Percentiles rank a stretch among this genome's conserved stretches.
These are phyloP conservation scores for Mortierella sp. DNA, from an alignment of 371 early-diverging fungal species.

Conservation along the genomic window DNA sequence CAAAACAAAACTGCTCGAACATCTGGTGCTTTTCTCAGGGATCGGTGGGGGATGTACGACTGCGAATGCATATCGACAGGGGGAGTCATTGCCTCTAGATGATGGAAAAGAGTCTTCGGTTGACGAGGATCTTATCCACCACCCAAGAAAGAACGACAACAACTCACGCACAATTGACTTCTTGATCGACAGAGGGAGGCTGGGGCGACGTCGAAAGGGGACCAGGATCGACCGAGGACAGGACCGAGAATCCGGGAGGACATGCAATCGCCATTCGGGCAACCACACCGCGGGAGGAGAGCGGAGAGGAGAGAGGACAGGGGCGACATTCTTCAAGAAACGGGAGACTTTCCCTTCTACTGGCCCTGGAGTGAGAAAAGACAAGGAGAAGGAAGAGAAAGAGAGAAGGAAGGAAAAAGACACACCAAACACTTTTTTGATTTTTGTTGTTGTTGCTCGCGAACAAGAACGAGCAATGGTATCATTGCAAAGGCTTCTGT, in stretches of 20 bases:
- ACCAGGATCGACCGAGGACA: not conserved
- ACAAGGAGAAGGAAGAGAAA: slow-evolving; percentile 1
- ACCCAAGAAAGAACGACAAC: slow-evolving; percentile 42
- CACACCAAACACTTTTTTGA: slow-evolving; percentile 37
- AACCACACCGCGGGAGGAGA: not conserved
- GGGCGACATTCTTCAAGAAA: slow-evolving; percentile 19
- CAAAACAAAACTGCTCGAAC: slow-evolving; percentile 25
- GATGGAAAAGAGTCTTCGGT: slow-evolving; percentile 42
- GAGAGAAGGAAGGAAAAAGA: slow-evolving; percentile 24
- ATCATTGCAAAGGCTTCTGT: slow-evolving; percentile 52
- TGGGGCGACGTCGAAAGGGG: not conserved
- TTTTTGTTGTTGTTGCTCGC: slow-evolving; percentile 16
- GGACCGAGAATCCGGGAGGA: not conserved
- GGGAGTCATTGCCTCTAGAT: slow-evolving; percentile 45
- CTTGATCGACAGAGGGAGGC: not conserved
- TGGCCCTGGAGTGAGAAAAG: slow-evolving; percentile 7
- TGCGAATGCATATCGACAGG: slow-evolving; percentile 12
- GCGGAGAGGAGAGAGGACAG: slow-evolving; percentile 1
- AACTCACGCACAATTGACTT: slow-evolving; percentile 35
- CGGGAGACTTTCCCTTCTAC: slow-evolving; percentile 3
- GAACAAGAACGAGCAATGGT: slow-evolving; percentile 10
- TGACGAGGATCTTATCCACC: slow-evolving; percentile 48
- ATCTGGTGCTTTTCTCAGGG: slow-evolving; percentile 35
- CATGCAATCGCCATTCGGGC: not conserved
- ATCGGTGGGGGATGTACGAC: not conserved